Evolutionary conservation across 768 basidiomycete species (phyloP).

Genomic region (Pulveroboletus ravenelii): DNA sequence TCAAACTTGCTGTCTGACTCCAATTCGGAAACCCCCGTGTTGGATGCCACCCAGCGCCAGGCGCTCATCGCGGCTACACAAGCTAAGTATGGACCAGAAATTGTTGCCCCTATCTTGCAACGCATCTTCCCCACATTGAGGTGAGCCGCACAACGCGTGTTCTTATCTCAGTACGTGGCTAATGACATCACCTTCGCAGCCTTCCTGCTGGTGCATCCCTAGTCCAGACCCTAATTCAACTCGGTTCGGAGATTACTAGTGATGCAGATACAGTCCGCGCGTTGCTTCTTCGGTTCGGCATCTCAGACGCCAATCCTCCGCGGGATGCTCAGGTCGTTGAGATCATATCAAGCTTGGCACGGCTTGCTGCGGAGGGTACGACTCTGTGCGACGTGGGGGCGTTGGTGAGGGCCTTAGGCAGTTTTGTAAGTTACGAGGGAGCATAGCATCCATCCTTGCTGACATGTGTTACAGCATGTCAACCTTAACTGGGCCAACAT

Average conservation of each 20-base stretch:
- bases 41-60: conserved; percentile 72
- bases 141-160: conserved; percentile 36
- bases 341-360: conserved; percentile 61
- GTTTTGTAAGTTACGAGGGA: conserved; percentile 56
- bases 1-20: conserved; percentile 73
- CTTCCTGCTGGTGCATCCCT: conserved; percentile 62
- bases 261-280: conserved; percentile 69
- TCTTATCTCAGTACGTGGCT: conserved; percentile 9
- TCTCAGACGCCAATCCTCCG: conserved; percentile 68
- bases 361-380: conserved; percentile 68
- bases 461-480: conserved; percentile 44
- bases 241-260: conserved; percentile 75
- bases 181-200: conserved; percentile 36
- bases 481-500: conserved; percentile 76
- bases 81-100: conserved; percentile 76
- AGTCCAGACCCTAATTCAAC: conserved; percentile 69
- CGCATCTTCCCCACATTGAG: conserved; percentile 71
- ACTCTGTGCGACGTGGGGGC: conserved; percentile 70
- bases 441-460: not conserved
- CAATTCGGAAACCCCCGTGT: conserved; percentile 60
- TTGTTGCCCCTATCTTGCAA: conserved; percentile 67
- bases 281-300: conserved; percentile 68
- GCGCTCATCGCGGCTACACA: conserved; percentile 71
- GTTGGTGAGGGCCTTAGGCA: conserved; percentile 65
- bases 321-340: conserved; percentile 68